These are phyloP conservation scores for Colletotrichum aenigma DNA, from an alignment of 2,329 filamentous ascomycete species.

Conservation along the genomic window DNA sequence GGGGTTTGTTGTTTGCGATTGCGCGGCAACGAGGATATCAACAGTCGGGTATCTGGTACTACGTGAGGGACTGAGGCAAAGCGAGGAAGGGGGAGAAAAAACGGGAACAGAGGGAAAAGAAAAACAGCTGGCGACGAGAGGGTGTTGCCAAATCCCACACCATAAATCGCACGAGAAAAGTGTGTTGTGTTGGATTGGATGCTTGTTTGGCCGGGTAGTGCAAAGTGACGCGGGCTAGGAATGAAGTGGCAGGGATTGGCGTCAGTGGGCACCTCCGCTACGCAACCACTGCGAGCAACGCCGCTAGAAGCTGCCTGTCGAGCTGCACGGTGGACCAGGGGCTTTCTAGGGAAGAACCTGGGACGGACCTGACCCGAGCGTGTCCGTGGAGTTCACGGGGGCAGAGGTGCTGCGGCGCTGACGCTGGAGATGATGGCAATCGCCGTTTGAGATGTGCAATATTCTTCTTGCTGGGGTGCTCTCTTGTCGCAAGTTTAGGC, in stretches of 20 bases:
- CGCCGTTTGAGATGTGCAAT: not conserved
- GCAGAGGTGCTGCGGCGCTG: not conserved
- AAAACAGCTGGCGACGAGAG: not conserved
- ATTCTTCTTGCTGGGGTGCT: not conserved
- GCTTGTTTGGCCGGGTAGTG: slow-evolving; percentile 3
- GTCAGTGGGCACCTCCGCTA: not conserved
- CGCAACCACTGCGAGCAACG: slow-evolving; percentile 2
- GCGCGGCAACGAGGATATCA: not conserved
- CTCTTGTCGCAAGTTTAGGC: not conserved
- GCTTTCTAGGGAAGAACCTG: slow-evolving; percentile 4
- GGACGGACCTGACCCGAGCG: not conserved
- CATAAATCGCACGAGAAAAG: slow-evolving; percentile 13
- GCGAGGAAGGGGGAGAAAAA: not conserved
- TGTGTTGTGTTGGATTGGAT: slow-evolving; percentile 13
- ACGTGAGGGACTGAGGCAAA: not conserved
- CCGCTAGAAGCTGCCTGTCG: slow-evolving; percentile 2
- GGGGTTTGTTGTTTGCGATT: not conserved
- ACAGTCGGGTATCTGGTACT: not conserved
- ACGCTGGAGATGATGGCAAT: not conserved
- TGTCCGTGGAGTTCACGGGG: not conserved
- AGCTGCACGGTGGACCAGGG: not conserved
- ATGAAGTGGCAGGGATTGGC: slow-evolving; percentile 13
- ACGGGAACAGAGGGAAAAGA: not conserved
- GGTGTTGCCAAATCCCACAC: slow-evolving; percentile 11
- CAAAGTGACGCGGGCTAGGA: slow-evolving; percentile 15